Evolutionary conservation across 306 rosid genomes (phyloP).

Genomic region (Biancaea sappan): DNA sequence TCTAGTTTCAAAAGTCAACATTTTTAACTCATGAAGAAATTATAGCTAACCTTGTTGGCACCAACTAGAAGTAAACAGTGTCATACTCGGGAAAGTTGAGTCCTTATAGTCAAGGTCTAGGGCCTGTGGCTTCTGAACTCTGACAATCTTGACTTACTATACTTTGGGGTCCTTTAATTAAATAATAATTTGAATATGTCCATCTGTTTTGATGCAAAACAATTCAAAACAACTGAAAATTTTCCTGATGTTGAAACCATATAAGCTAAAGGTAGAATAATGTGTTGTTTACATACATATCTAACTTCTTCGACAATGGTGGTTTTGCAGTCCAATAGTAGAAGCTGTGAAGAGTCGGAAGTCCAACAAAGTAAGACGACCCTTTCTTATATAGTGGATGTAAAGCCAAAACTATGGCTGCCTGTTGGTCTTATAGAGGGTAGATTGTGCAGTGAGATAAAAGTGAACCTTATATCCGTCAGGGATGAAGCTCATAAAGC

Average conservation of each 20-base stretch:
- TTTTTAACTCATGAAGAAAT: background rate
- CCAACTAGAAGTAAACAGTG: background rate
- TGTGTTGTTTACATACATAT: background rate
- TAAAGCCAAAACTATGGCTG: slow-evolving; percentile 84
- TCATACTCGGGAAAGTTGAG: slow-evolving; percentile 25
- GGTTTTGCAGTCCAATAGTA: slow-evolving; percentile 48
- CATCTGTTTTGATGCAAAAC: slow-evolving; percentile 22
- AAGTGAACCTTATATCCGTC: slow-evolving; percentile 63
- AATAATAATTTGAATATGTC: slow-evolving; percentile 22
- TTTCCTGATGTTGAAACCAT: slow-evolving; percentile 21
- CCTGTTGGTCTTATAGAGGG: slow-evolving; percentile 80
- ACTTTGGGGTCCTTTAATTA: background rate
- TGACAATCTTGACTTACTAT: background rate
- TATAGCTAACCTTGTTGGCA: slow-evolving; percentile 5
- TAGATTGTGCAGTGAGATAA: slow-evolving; percentile 76
- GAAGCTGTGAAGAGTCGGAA: slow-evolving; percentile 33
- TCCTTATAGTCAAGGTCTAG: slow-evolving; percentile 14
- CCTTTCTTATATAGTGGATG: slow-evolving; percentile 73
- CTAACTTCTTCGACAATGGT: slow-evolving; percentile 23
- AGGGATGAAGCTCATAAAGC: slow-evolving; percentile 63
- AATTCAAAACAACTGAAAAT: background rate
- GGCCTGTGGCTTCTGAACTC: slow-evolving; percentile 9
- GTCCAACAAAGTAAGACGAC: slow-evolving; percentile 37
- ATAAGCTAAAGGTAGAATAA: background rate
- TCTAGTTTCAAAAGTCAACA: slow-evolving; percentile 7